Conservation (phyloP, 1,139 yeast genomes). For the Kurtzmaniella quercitrusa region DNA sequence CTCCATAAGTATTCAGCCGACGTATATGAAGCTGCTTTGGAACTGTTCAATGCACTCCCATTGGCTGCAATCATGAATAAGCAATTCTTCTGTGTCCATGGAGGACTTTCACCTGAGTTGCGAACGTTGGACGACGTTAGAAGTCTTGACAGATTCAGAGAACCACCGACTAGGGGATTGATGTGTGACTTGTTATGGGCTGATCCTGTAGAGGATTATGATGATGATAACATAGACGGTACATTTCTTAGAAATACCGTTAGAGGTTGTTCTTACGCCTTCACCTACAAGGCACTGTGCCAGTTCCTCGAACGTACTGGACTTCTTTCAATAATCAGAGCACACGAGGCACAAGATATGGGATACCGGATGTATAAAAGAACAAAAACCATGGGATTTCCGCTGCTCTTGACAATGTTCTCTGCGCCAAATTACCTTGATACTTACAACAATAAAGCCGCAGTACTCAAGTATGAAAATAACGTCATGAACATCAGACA, state of each 20-base stretch:
- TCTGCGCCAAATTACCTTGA: conserved; percentile 96
- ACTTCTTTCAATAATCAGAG: conserved; percentile 79
- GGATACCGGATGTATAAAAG: conserved; percentile 94
- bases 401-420: conserved; percentile 85
- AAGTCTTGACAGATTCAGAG: conserved; percentile 74
- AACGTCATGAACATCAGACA: conserved; percentile 95
- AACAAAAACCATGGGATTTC: conserved; percentile 86
- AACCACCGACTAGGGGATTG: conserved; percentile 90
- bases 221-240: conserved; percentile 54
- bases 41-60: conserved; percentile 84
- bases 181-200: conserved; percentile 98
- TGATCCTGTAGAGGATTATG: conserved; percentile 89
- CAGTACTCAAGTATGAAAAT: conserved; percentile 84
- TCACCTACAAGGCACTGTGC: conserved; percentile 81
- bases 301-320: conserved; percentile 77
- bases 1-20: conserved; percentile 70
- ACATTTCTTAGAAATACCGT: conserved; percentile 65
- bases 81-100: conserved; percentile 95
- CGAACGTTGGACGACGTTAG: conserved; percentile 66
- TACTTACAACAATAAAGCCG: conserved; percentile 92
- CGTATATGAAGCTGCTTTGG: conserved; percentile 73
- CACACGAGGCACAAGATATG: conserved; percentile 97
- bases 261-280: conserved; percentile 92
- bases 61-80: conserved; percentile 92
- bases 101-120: conserved; percentile 91